These are phyloP conservation scores for Clavulina sp. DNA, from an alignment of 768 basidiomycete genomes.

Conservation along the genomic window DNA sequence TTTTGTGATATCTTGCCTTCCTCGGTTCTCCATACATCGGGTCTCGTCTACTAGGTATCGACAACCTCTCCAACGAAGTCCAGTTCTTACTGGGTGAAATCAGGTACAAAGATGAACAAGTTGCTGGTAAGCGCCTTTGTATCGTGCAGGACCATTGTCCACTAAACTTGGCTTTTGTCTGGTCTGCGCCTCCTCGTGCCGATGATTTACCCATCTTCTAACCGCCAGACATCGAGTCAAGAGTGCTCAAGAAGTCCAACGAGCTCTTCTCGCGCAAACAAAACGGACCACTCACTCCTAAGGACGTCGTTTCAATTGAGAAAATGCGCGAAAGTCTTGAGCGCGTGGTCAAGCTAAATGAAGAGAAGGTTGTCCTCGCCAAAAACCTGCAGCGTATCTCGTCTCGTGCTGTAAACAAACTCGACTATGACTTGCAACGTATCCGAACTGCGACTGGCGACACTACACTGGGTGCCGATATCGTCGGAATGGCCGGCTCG, in stretches of 20 bases:
- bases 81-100: slow-evolving; percentile 12
- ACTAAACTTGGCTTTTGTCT: background rate
- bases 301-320: slow-evolving; percentile 3
- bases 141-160: background rate
- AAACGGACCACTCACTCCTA: slow-evolving; percentile 3
- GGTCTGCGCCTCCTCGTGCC: no score
- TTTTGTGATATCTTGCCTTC: background rate
- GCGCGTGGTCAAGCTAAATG: slow-evolving; percentile 8
- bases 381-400: slow-evolving; percentile 6
- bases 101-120: slow-evolving; percentile 9
- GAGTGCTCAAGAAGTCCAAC: slow-evolving; percentile 5
- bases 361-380: slow-evolving; percentile 11
- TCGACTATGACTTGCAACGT: slow-evolving; percentile 23
- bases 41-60: slow-evolving; percentile 4
- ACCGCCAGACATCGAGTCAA: background rate
- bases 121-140: slow-evolving; percentile 4
- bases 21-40: background rate
- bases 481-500: background rate
- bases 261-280: background rate
- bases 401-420: slow-evolving; percentile 28
- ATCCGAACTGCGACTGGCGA: slow-evolving; percentile 5
- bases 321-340: slow-evolving; percentile 9
- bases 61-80: slow-evolving; percentile 11
- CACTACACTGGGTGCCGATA: background rate
- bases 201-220: no score